Percentiles rank a stretch among this genome's conserved stretches.
Conservation (phyloP, 768 basidiomycete species). For the Leucosporidium yakuticum region DNA sequence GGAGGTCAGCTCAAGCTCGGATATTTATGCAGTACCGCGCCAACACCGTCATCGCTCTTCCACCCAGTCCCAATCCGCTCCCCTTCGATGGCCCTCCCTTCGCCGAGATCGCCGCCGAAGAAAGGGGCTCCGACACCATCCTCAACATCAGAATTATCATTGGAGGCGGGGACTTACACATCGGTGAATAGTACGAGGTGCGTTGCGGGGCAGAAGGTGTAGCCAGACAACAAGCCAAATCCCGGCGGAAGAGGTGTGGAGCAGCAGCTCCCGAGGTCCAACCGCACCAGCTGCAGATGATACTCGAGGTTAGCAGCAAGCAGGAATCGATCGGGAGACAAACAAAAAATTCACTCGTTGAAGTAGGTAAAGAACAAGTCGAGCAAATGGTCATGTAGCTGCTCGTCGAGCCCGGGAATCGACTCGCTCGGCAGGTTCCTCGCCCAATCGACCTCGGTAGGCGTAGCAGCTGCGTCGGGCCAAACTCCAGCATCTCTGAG, state of each 20-base stretch:
- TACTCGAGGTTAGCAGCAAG: not conserved
- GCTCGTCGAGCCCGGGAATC: constrained; percentile 9
- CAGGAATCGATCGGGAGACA: not conserved
- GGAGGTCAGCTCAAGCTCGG: too few species aligned
- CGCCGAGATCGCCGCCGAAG: too few species aligned
- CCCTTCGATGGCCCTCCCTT: too few species aligned
- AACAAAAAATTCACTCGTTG: constrained; percentile 4
- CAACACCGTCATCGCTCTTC: too few species aligned
- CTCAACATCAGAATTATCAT: too few species aligned
- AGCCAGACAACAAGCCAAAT: not conserved
- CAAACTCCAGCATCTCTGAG: too few species aligned
- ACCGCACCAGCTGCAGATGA: constrained; percentile 13
- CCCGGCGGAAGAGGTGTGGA: constrained; percentile 7
- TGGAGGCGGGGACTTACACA: not conserved
- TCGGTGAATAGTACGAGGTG: constrained; percentile 23
- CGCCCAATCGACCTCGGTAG: constrained; percentile 15
- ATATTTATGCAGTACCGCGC: too few species aligned
- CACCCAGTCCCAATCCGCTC: too few species aligned
- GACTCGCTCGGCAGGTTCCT: constrained; percentile 7
- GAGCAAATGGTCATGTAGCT: constrained; percentile 24
- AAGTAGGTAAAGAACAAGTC: constrained; percentile 29
- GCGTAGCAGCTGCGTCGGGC: too few species aligned
- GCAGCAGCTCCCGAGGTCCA: constrained; percentile 5
- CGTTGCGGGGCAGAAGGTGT: not conserved
- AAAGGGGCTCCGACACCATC: too few species aligned